These are phyloP conservation scores for Triticum dicoccoides DNA, from an alignment of 176 grass and related monocot species.

Conservation along the genomic window DNA sequence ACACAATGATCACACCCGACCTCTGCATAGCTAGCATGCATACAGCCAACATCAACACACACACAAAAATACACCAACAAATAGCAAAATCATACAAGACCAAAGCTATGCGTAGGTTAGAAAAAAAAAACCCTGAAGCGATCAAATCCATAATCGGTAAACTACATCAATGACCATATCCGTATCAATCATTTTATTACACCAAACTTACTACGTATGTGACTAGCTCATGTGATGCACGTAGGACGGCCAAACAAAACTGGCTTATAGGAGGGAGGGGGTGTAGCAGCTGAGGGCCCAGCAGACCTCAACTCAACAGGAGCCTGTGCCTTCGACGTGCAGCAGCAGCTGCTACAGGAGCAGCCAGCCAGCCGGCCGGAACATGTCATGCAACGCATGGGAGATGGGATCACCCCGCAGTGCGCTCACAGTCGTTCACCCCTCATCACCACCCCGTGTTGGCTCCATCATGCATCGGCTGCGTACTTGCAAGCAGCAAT, in stretches of 20 bases:
- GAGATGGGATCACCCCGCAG: slow-evolving; percentile 12
- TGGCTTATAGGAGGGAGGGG: not conserved
- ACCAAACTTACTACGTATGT: not conserved
- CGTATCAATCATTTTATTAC: too few relatives aligned
- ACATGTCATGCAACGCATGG: not conserved
- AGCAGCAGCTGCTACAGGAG: not conserved
- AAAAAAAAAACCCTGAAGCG: too few relatives aligned
- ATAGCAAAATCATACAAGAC: too few relatives aligned
- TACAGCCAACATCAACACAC: too few relatives aligned
- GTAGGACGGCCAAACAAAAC: not conserved
- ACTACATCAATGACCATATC: not conserved
- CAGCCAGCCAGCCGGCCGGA: not conserved
- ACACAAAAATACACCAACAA: too few relatives aligned
- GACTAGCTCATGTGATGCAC: not conserved
- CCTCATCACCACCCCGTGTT: slow-evolving; percentile 26
- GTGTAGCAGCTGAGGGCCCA: not conserved
- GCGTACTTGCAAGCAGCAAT: slow-evolving; percentile 32
- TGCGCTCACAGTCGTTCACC: slow-evolving; percentile 12
- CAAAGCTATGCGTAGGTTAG: too few relatives aligned
- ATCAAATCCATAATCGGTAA: too few relatives aligned
- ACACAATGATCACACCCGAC: too few relatives aligned
- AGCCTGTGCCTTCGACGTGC: not conserved
- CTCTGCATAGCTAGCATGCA: too few relatives aligned
- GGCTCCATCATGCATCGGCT: not conserved
- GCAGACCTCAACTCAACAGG: not conserved